Conservation (phyloP, 345 rosid species). For the Anacardium occidentale region DNA sequence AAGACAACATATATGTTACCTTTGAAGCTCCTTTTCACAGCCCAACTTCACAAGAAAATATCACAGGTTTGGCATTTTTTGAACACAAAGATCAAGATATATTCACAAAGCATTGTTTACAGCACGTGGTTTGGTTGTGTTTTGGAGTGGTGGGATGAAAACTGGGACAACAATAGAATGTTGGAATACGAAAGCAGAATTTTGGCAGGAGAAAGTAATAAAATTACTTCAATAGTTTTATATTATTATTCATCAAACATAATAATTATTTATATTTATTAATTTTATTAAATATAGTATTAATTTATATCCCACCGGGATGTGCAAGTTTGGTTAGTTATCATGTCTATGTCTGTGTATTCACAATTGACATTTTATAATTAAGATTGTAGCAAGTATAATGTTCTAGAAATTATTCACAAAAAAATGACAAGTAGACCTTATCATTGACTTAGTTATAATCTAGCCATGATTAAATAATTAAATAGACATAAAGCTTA, state of each 20-base stretch:
- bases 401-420: background rate
- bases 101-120: background rate
- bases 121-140: background rate
- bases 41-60: background rate
- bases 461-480: too few relatives aligned
- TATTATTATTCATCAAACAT: too few relatives aligned
- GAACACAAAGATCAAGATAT: background rate
- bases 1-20: background rate
- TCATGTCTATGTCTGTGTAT: too few relatives aligned
- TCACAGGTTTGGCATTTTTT: background rate
- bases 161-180: slow-evolving; percentile 8
- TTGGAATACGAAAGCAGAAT: slow-evolving; percentile 19
- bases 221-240: too few relatives aligned
- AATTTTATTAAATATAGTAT: too few relatives aligned
- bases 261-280: too few relatives aligned
- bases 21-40: slow-evolving; percentile 3
- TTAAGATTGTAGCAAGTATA: too few relatives aligned
- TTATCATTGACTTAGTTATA: background rate
- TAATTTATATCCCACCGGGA: too few relatives aligned
- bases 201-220: background rate
- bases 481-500: too few relatives aligned
- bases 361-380: too few relatives aligned
- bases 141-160: background rate
- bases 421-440: background rate
- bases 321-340: too few relatives aligned